A percentile compares a stretch with the other conserved stretches of the same genome.
Evolutionary conservation across 495 filamentous ascomycete genomes (phyloP).

Genomic region (Mycothermus thermophilus): DNA sequence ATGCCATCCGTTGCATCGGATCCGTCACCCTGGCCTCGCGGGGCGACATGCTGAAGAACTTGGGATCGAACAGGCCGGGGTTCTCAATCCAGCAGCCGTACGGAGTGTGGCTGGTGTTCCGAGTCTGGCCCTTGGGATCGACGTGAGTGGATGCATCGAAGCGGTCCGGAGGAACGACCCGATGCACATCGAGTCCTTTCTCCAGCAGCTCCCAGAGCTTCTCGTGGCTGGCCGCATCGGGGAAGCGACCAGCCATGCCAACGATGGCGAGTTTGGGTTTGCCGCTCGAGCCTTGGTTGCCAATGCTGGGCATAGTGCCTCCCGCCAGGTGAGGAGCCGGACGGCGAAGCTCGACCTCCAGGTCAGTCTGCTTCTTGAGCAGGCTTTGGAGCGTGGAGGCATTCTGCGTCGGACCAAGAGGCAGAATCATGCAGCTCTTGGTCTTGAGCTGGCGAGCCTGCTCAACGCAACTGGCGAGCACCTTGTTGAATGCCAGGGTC

Average conservation of each 20-base stretch:
- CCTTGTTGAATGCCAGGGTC: constrained; percentile 43
- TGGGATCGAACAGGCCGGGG: constrained; percentile 70
- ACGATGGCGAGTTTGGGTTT: constrained; percentile 51
- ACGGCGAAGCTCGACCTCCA: constrained; percentile 27
- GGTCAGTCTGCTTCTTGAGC: constrained; percentile 24
- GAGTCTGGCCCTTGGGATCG: constrained; percentile 58
- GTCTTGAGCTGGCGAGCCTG: constrained; percentile 24
- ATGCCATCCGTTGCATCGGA: constrained; percentile 72
- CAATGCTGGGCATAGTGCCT: constrained; percentile 19
- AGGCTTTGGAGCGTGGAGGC: constrained; percentile 28
- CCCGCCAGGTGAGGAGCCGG: constrained; percentile 21
- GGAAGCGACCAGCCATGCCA: constrained; percentile 64
- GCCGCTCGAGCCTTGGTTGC: constrained; percentile 30
- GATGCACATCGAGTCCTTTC: constrained; percentile 47
- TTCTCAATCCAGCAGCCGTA: constrained; percentile 86
- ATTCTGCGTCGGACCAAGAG: constrained; percentile 38
- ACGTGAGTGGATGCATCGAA: constrained; percentile 69
- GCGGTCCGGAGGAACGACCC: constrained; percentile 52
- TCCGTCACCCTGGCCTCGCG: constrained; percentile 82
- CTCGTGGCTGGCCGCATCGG: constrained; percentile 49
- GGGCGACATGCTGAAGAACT: constrained; percentile 94
- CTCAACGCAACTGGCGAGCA: constrained; percentile 40
- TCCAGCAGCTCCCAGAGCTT: constrained; percentile 60
- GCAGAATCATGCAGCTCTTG: constrained; percentile 36
- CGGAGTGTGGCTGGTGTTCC: constrained; percentile 70